A percentile compares a stretch with the other conserved stretches of the same genome.
Evolutionary conservation across 83 land plant species (phyloP).

Genomic region (Isoetes engelmannii): DNA sequence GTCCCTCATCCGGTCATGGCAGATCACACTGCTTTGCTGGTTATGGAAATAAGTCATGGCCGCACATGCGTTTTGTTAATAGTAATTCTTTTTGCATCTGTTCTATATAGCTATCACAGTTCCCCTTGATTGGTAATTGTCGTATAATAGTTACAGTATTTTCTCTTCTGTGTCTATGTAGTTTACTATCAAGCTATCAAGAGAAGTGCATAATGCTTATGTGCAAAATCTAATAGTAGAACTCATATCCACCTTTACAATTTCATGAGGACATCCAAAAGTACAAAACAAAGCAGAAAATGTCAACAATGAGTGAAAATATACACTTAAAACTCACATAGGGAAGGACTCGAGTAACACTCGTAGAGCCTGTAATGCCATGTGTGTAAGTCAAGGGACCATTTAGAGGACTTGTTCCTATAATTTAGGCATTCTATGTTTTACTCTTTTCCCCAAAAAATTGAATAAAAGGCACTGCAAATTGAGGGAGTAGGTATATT

Average conservation of each 20-base stretch:
- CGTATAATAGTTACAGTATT: no score
- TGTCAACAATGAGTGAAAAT: neutral
- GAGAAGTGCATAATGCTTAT: no score
- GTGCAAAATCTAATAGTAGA: neutral
- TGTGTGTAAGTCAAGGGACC: constrained; percentile 15
- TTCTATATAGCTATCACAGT: no score
- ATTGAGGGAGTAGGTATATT: neutral
- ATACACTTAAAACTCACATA: constrained; percentile 40
- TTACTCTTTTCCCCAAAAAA: neutral
- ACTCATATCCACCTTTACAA: constrained; percentile 1
- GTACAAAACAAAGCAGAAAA: neutral
- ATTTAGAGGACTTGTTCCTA: neutral
- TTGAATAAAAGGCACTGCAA: neutral
- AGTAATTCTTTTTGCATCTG: no score
- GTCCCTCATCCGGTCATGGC: no score
- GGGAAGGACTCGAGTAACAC: constrained; percentile 64
- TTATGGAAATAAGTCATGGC: no score
- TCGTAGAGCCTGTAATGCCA: constrained; percentile 65
- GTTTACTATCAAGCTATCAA: no score
- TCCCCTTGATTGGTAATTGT: no score
- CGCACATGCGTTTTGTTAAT: no score
- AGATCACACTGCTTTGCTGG: no score
- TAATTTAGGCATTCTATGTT: neutral
- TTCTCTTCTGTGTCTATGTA: no score
- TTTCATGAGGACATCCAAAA: neutral